These are phyloP conservation scores for Talaromyces rugulosus DNA, from an alignment of 2,329 filamentous ascomycete species.

Conservation along the genomic window DNA sequence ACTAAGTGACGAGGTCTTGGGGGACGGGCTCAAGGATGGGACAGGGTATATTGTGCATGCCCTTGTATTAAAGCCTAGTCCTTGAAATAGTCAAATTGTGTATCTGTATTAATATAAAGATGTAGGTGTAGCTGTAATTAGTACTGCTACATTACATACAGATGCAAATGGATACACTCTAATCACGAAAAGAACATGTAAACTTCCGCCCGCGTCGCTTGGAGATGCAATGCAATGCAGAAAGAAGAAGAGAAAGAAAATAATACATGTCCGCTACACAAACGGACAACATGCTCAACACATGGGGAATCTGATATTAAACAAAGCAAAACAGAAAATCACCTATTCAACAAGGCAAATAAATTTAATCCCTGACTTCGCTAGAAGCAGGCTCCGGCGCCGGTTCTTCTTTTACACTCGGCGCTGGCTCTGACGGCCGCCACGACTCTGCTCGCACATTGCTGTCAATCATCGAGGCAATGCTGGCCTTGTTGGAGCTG, in stretches of 20 bases:
- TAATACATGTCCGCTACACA: background rate
- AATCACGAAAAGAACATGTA: background rate
- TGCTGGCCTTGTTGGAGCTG: conserved; percentile 34
- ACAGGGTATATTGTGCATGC: conserved; percentile 81
- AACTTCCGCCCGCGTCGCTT: background rate
- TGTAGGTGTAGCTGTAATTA: background rate
- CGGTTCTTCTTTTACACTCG: conserved; percentile 4
- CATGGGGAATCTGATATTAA: conserved; percentile 12
- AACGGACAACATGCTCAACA: conserved; percentile 1
- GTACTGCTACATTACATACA: background rate
- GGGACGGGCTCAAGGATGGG: conserved; percentile 54
- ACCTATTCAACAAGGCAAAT: background rate
- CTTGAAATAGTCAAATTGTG: background rate
- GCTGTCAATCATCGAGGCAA: conserved; percentile 37
- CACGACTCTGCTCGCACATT: conserved; percentile 17
- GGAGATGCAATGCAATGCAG: background rate
- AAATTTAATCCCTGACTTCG: conserved; percentile 6
- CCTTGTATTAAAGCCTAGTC: conserved; percentile 53
- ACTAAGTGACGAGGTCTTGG: conserved; percentile 61
- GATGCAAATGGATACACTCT: background rate
- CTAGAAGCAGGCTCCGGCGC: conserved; percentile 1
- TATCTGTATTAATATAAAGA: background rate
- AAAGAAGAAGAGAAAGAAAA: background rate
- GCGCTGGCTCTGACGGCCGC: background rate
- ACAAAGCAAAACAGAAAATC: background rate